Base-by-base conservation (phyloP, 2,329 filamentous ascomycete genomes). In the Hypocreales sp. region DNA sequence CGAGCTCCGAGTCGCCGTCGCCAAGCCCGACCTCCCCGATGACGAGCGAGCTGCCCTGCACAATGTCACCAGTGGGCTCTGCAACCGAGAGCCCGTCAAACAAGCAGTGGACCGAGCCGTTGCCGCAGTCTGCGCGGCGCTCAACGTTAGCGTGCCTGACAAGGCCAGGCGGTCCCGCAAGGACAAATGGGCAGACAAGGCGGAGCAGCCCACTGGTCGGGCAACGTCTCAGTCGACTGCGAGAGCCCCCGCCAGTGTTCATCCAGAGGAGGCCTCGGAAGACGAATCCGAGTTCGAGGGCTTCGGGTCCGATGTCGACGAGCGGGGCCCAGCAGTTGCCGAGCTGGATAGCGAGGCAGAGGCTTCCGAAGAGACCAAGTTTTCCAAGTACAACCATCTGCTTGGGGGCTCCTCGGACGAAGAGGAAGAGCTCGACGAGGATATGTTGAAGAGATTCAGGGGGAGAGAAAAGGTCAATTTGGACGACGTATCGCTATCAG, bases 61-160 rank as follows among this genome's bases (percentile, higher is more conserved):
- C 39, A 72, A 72, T 41, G 67, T 73, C 27, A 72, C 68, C 15
- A 72, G 67, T 32, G 58, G 56, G 7, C 48, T 73, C 3, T 71
- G 61, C 42, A 70, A 65, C 32, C 52, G 58, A 28, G 55, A 56
- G 5, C 53, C 60, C 17, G 65, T 71, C 28, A 61, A 58, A 35
- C 53, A 60, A 26, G 55, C 57, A 3, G 47, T 67, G 8, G 56
- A 61, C 15, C 55, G 58, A 39, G 66, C 64, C 2, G 37, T 70
- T 10, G 48, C 51, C 30, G 57, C 50, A 16, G 56, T 68, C 4
- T 72, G 67, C 41, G 45, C 52, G 24, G 47, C 53, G 4, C 47
- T 73, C 11, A 51, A 59, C 3, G 53, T 72, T 1, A 45, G 60
- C 4, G 46, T 60, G 29, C 63, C 65, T 1, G 57, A 60, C 27